Conservation (phyloP, 2,329 filamentous ascomycete species). For the Niveomyces coronatus region DNA sequence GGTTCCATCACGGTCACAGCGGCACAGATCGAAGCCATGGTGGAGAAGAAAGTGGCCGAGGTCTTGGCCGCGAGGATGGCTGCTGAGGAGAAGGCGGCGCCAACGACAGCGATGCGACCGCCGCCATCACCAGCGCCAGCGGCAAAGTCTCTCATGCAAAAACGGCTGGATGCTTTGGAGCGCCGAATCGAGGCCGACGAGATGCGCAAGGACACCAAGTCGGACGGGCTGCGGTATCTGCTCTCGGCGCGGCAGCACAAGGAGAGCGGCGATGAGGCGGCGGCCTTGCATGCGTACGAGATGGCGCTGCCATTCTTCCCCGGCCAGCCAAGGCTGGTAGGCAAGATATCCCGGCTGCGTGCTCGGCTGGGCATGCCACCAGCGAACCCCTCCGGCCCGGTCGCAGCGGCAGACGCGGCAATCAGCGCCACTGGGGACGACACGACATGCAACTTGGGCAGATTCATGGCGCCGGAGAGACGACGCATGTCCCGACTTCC, state of each 20-base stretch:
- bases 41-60: constrained; percentile 84
- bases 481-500: constrained; percentile 8
- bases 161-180: constrained; percentile 73
- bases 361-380: constrained; percentile 33
- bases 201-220: constrained; percentile 56
- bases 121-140: constrained; percentile 39
- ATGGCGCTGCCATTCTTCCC: constrained; percentile 78
- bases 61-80: constrained; percentile 66
- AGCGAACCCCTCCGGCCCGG: constrained; percentile 5
- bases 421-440: constrained; percentile 1
- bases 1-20: constrained; percentile 45
- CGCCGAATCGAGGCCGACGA: constrained; percentile 63
- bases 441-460: neutral
- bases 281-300: constrained; percentile 77
- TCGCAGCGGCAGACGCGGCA: constrained; percentile 4
- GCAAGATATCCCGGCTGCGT: constrained; percentile 57
- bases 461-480: neutral
- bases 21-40: constrained; percentile 78
- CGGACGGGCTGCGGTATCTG: constrained; percentile 74
- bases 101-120: constrained; percentile 20
- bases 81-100: constrained; percentile 33
- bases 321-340: constrained; percentile 64
- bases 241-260: constrained; percentile 90
- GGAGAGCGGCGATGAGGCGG: constrained; percentile 66
- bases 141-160: constrained; percentile 49